Evolutionary conservation across 73 alveolate genomes (phyloP).

Genomic region (Tetrahymena elliotti): DNA sequence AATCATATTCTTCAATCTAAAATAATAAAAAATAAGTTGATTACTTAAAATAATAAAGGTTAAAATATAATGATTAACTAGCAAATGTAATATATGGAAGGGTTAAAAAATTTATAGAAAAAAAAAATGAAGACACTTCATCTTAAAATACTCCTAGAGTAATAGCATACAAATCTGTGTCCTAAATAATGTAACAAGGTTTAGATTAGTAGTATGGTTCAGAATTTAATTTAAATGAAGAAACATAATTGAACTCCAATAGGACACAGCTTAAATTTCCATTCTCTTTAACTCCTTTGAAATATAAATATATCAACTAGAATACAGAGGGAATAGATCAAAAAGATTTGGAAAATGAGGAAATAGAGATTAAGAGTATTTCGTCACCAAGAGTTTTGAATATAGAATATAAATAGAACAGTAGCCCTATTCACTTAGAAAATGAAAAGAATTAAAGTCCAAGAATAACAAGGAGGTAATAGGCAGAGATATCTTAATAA

Average conservation of each 20-base stretch:
- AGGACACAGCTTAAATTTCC: background rate
- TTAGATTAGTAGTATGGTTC: background rate
- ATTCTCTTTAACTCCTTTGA: background rate
- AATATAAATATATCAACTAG: too few relatives aligned
- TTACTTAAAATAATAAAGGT: background rate
- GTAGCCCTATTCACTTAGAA: background rate
- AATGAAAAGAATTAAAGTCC: background rate
- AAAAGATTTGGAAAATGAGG: background rate
- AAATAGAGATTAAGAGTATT: background rate
- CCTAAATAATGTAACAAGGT: background rate
- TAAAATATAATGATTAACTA: background rate
- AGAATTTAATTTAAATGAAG: background rate
- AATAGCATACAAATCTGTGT: background rate
- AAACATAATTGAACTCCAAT: background rate
- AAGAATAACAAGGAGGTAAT: background rate
- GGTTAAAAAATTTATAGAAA: background rate
- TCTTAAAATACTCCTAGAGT: background rate
- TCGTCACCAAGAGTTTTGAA: background rate
- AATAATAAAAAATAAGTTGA: background rate
- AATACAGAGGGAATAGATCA: too few relatives aligned
- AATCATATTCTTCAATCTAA: background rate
- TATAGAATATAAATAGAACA: background rate
- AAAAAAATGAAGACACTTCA: background rate
- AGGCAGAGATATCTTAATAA: background rate
- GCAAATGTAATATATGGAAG: background rate